Evolutionary conservation across 2,329 filamentous ascomycete species (phyloP), one percentile per base, ranked within the genome.

Genomic region (Talaromyces sp.): DNA sequence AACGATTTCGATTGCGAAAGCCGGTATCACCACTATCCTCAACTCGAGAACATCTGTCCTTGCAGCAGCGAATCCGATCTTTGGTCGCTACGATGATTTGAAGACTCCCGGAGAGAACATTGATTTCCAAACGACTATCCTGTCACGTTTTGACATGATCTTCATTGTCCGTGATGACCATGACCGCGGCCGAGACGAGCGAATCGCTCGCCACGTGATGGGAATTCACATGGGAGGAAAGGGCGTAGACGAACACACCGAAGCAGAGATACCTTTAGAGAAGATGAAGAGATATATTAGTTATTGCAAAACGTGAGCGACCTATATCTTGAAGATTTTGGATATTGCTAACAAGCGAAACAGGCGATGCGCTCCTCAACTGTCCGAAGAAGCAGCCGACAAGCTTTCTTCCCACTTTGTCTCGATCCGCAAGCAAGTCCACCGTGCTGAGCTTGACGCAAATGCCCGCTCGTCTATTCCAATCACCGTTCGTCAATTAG

Each of bases 121-220:
- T 70, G 95, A 99, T 79, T 99, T 99, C 79, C 95, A 99, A 75
- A 99, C 95, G 0, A 99, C 95, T 3, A 98, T 99, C 73, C 77
- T 99, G 69, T 98, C 94, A 2, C 91, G 95, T 85, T 99, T 99
- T 77, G 95, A 99, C 78, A 97, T 99, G 92, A 98, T 99, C 70
- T 99, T 98, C 82, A 97, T 99, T 70, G 94, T 99, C 68, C 92
- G 91, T 71, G 95, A 99, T 76, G 93, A 96, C 68, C 95, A 99
- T 76, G 92, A 94, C 68, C 87, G 92, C 52, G 89, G 87, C 65
- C 91, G 94, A 73, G 95, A 99, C 74, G 92, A 97, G 81, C 89
- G 86, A 3, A 98, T 99, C 73, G 95, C 95, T 13, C 94, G 90
- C 75, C 95, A 99, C 86, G 94, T 99, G 74, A 97, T 99, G 89